Evolutionary conservation across 2,329 filamentous ascomycete species (phyloP), one percentile per base, ranked within the genome.

Genomic region (Hypoxylon sp.): DNA sequence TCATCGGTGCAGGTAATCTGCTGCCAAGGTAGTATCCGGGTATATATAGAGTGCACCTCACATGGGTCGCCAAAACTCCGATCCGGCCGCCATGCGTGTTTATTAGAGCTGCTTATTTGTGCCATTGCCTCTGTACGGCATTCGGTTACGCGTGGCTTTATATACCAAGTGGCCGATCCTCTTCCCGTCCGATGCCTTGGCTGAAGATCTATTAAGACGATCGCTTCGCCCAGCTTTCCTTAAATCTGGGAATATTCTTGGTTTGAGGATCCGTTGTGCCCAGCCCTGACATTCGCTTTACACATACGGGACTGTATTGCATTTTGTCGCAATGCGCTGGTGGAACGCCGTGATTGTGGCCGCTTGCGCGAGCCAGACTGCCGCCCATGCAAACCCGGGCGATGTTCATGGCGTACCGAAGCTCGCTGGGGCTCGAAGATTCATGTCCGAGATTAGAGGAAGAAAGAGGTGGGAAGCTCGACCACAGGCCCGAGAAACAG

Each of bases 11-110:
- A 63, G 57, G 51, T 58, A 57, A 60, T 68, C 65, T 73, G 72
- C 71, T 65, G 67, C 55, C 57, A 70, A 68, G 68, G 75, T 75
- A 73, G 75, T 67, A 77, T 76, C 75, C 75, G 75, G 74, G 59
- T 76, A 76, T 76, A 75, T 76, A 75, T 76, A 72, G 70, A 68
- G 43, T 66, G 63, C 55, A 69, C 70, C 65, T 71, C 66, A 56
- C 41, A 65, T 48, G 67, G 63, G 52, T 66, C 64, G 65, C 53
- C 51, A 59, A 70, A 63, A 64, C 68, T 72, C 70, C 70, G 73
- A 68, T 65, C 52, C 66, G 68, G 58, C 66, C 60, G 65, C 67
- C 65, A 70, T 73, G 70, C 66, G 71, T 57, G 70, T 70, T 51
- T 68, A 53, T 63, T 61, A 41, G 19, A 67, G 59, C 49, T 58